Evolutionary conservation across 1,284 basidiomycete genomes (phyloP).

Genomic region (Cutaneotrichosporon sp.): DNA sequence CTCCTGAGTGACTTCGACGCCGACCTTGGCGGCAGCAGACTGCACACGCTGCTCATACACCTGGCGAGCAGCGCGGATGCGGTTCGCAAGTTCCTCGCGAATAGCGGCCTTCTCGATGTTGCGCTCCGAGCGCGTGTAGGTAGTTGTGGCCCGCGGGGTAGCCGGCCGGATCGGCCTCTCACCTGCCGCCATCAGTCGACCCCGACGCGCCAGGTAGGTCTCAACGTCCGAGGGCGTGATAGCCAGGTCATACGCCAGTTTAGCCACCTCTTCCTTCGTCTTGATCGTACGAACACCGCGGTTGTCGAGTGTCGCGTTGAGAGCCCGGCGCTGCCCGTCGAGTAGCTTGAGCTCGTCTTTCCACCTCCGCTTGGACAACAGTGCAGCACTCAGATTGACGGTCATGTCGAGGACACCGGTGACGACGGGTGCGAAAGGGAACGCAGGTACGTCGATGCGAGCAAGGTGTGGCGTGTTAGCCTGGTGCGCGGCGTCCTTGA

Average conservation of each 20-base stretch:
- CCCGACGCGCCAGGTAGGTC: constrained; percentile 46
- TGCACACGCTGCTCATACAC: constrained; percentile 38
- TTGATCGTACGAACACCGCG: constrained; percentile 21
- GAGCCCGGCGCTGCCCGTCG: constrained; percentile 32
- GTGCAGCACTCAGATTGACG: constrained; percentile 22
- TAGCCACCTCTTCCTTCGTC: constrained; percentile 25
- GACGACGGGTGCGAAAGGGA: constrained; percentile 25
- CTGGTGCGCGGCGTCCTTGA: constrained; percentile 27
- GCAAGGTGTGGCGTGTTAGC: constrained; percentile 11
- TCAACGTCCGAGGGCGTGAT: constrained; percentile 29
- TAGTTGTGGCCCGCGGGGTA: neutral
- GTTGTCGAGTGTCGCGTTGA: constrained; percentile 32
- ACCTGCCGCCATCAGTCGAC: neutral
- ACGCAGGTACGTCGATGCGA: constrained; percentile 20
- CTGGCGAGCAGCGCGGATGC: constrained; percentile 26
- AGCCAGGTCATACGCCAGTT: constrained; percentile 39
- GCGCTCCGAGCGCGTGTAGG: neutral
- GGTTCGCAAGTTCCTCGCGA: constrained; percentile 33
- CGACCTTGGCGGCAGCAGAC: constrained; percentile 24
- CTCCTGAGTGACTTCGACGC: constrained; percentile 25
- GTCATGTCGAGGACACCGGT: constrained; percentile 27
- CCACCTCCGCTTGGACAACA: constrained; percentile 36
- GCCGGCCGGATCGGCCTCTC: neutral
- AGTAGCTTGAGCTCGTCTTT: constrained; percentile 27
- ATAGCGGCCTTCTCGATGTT: constrained; percentile 14